Evolutionary conservation across 2,329 filamentous ascomycete genomes (phyloP).

Genomic region (Canariomyces notabilis): DNA sequence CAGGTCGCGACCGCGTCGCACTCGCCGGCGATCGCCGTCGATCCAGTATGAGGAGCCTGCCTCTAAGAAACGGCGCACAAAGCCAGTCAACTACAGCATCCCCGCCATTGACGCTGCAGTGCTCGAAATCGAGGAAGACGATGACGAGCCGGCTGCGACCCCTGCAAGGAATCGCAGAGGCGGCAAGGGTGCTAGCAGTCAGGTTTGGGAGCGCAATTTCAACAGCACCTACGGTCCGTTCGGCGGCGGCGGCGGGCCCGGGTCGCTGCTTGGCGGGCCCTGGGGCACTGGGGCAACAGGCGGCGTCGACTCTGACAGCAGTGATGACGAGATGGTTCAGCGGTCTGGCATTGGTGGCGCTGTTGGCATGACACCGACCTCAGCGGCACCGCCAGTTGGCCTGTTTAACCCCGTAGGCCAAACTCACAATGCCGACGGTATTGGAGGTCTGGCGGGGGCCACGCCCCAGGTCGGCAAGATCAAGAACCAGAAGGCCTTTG

Average conservation of each 20-base stretch:
- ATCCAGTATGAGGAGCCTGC: conserved; percentile 55
- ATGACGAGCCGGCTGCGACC: conserved; percentile 64
- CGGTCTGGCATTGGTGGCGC: conserved; percentile 55
- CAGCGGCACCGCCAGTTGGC: conserved; percentile 42
- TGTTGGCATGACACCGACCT: conserved; percentile 56
- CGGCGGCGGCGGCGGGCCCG: conserved; percentile 71
- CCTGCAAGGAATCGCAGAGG: conserved; percentile 64
- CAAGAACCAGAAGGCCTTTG: conserved; percentile 85
- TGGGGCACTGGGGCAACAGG: conserved; percentile 70
- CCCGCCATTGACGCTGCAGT: conserved; percentile 63
- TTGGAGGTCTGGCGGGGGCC: conserved; percentile 34
- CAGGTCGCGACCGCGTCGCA: conserved; percentile 44
- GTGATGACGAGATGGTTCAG: conserved; percentile 80
- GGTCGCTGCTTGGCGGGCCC: conserved; percentile 67
- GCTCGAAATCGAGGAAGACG: conserved; percentile 64
- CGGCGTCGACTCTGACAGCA: conserved; percentile 89
- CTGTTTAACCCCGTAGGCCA: conserved; percentile 32
- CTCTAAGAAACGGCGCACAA: conserved; percentile 49
- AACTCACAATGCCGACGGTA: conserved; percentile 17
- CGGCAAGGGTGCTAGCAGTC: conserved; percentile 49
- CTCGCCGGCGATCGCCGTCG: conserved; percentile 48
- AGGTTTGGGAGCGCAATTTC: conserved; percentile 69
- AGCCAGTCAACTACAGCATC: conserved; percentile 81
- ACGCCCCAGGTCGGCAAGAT: conserved; percentile 86
- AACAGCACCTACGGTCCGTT: conserved; percentile 92